A percentile compares a stretch with the other conserved stretches of the same genome.
Evolutionary conservation across 495 filamentous ascomycete species (phyloP).

Genomic region (Aspergillus coremiiformis): DNA sequence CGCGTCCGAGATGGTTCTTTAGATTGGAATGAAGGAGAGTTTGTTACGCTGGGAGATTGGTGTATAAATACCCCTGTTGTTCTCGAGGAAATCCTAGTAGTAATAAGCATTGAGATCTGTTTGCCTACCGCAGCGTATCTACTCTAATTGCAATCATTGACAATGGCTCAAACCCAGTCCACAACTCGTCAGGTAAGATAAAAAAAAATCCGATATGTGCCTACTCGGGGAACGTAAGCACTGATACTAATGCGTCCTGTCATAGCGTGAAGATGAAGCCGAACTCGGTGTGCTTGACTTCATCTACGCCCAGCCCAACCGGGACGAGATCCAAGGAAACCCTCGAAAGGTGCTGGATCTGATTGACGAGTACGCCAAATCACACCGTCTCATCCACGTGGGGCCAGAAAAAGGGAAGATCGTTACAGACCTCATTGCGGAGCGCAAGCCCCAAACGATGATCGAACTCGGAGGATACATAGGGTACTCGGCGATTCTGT

Average conservation of each 20-base stretch:
- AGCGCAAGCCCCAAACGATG: slow-evolving; percentile 58
- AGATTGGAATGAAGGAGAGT: not conserved
- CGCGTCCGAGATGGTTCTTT: not conserved
- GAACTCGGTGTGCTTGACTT: slow-evolving; percentile 66
- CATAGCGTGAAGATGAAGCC: slow-evolving; percentile 53
- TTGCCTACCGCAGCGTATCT: too few relatives aligned
- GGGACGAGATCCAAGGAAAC: slow-evolving; percentile 53
- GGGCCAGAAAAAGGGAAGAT: slow-evolving; percentile 65
- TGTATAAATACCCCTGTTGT: not conserved
- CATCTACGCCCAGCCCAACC: slow-evolving; percentile 51
- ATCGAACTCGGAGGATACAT: slow-evolving; percentile 79
- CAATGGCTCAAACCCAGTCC: not conserved
- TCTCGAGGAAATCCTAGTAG: not conserved
- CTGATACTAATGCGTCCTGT: not conserved
- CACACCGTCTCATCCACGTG: slow-evolving; percentile 68
- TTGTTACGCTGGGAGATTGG: not conserved
- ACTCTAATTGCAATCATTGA: not conserved
- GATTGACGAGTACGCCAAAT: slow-evolving; percentile 66
- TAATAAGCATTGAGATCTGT: not conserved
- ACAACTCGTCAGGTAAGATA: not conserved
- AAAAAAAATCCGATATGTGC: not conserved
- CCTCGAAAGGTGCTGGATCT: slow-evolving; percentile 55
- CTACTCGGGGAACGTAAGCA: not conserved
- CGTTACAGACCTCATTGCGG: slow-evolving; percentile 54
- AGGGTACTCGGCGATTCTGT: slow-evolving; percentile 71